Base-by-base conservation (phyloP, 495 filamentous ascomycete species). In the Penicillium coffeae region DNA sequence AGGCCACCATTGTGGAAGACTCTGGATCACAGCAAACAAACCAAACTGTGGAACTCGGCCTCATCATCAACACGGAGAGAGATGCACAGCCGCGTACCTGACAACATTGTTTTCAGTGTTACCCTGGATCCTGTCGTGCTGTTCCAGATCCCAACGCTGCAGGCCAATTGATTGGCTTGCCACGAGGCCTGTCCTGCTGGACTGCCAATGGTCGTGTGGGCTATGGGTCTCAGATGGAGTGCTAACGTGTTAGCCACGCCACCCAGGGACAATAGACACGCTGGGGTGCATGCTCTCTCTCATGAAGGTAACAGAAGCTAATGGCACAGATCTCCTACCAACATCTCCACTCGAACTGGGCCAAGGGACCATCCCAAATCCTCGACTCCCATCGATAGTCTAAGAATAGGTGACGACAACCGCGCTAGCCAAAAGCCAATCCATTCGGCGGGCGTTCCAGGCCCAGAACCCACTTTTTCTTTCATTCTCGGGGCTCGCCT, bases 181-280 rank as follows among this genome's bases (percentile, higher is more conserved):
- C 44, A 47, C 44, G 44, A 47, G 44, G 44, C 21, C 32, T 34
- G 18, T n/a, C 27, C n/a, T 6, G 14, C 22, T 13, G 44, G 20
- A 22, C 12, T 16, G 12, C 44, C 44, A 37, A 47, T 47, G 1
- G 22, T 15, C 21, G 6, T n/a, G 12, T 10, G 13, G 3, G 22
- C 4, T 15, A 47, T 47, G 44, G 44, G 44, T 47, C 44, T 38
- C 10, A 14, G 44, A 47, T 38, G 44, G 34, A 47, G 44, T n/a
- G 14, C 42, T 20, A 32, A 47, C 44, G 44, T 25, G 34, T 37
- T 21, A 21, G n/a, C 12, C 12, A 43, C 41, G 41, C 41, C 41
- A 43, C 41, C 41, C 30, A 18, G 41, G 41, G 21, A 15, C 35
- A n/a, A n/a, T n/a, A n/a, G n/a, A n/a, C 25, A 30, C 5, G 25